These are phyloP conservation scores for Alternaria sp. DNA, from an alignment of 2,329 filamentous ascomycete genomes.

Conservation along the genomic window DNA sequence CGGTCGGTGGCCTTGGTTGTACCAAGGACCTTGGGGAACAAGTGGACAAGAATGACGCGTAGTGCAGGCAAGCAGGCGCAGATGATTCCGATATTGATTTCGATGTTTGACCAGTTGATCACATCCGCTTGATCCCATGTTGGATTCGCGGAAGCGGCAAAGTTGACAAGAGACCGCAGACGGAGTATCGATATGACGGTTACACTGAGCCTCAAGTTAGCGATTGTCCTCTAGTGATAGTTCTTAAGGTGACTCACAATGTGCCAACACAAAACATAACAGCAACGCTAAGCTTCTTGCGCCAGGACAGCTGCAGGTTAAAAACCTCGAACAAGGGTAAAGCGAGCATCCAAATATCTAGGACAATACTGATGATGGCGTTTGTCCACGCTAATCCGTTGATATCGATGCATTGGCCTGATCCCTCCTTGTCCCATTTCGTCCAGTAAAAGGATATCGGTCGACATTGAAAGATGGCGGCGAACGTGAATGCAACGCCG, in stretches of 20 bases:
- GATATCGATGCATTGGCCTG: conserved; percentile 48
- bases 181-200: conserved; percentile 57
- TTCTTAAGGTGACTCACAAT: conserved; percentile 27
- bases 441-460: conserved; percentile 48
- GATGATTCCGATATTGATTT: conserved; percentile 57
- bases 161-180: conserved; percentile 54
- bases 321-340: conserved; percentile 48
- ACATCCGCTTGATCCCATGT: conserved; percentile 54
- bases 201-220: conserved; percentile 30
- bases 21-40: conserved; percentile 51
- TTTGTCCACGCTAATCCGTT: conserved; percentile 46
- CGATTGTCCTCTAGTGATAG: too few relatives aligned
- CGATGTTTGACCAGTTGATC: conserved; percentile 54
- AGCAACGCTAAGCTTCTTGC: conserved; percentile 50
- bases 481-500: conserved; percentile 30
- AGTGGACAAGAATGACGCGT: conserved; percentile 50
- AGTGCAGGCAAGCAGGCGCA: conserved; percentile 57
- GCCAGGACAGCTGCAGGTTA: conserved; percentile 42
- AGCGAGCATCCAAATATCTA: conserved; percentile 46
- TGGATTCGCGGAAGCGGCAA: conserved; percentile 54
- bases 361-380: conserved; percentile 45
- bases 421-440: conserved; percentile 37
- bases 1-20: conserved; percentile 34
- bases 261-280: conserved; percentile 52
- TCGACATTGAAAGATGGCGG: conserved; percentile 44